A percentile compares a stretch with the other conserved stretches of the same genome.
Conservation (phyloP, 2,329 filamentous ascomycete species). For the Didymella exigua region DNA sequence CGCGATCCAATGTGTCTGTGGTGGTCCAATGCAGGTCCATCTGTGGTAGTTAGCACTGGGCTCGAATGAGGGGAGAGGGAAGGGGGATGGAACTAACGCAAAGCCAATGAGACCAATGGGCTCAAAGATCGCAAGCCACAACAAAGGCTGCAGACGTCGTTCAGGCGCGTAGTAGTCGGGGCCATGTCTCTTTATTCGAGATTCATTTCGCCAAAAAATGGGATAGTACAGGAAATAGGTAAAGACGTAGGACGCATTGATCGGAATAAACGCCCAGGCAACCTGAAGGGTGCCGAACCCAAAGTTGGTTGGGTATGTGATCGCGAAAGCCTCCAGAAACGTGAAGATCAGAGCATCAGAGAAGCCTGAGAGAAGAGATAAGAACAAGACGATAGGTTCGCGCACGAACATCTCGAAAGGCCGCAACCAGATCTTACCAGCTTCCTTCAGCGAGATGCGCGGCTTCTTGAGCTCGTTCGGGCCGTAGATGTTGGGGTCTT, state of each 20-base stretch:
- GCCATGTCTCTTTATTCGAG: conserved; percentile 45
- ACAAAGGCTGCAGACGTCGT: conserved; percentile 67
- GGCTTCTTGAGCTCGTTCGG: conserved; percentile 67
- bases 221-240: conserved; percentile 66
- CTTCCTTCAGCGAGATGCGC: conserved; percentile 41
- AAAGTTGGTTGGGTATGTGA: conserved; percentile 70
- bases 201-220: conserved; percentile 51
- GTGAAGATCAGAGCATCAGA: conserved; percentile 78
- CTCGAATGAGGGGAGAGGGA: not conserved
- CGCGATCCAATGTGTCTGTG: conserved; percentile 68
- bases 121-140: conserved; percentile 63
- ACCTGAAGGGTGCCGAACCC: conserved; percentile 62
- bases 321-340: conserved; percentile 71
- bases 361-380: conserved; percentile 76
- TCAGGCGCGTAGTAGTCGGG: conserved; percentile 60
- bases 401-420: conserved; percentile 70
- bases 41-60: not conserved
- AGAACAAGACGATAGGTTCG: conserved; percentile 73
- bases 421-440: conserved; percentile 55
- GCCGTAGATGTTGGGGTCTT: conserved; percentile 67
- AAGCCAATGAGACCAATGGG: conserved; percentile 73
- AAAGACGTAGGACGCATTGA: conserved; percentile 64
- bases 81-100: conserved; percentile 47
- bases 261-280: conserved; percentile 63
- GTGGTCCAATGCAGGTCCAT: conserved; percentile 68